phyloP scores from a whole-genome alignment of 2,329 filamentous ascomycete species.

The Paecilomyces dactylethromorphus region DNA sequence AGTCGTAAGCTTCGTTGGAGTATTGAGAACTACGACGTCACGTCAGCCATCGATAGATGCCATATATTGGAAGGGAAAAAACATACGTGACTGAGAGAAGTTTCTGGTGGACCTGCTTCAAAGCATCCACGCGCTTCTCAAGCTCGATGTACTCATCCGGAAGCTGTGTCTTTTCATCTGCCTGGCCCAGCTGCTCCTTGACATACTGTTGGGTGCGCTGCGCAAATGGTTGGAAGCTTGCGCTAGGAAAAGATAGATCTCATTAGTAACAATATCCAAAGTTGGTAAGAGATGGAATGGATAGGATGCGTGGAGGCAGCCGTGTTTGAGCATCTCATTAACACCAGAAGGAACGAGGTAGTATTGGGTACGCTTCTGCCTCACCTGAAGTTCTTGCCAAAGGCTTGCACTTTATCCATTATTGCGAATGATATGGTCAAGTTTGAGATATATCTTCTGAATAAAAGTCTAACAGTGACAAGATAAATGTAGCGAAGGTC shows the following conservation, averaged over 20 bases:
- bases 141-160: slow-evolving; percentile 97
- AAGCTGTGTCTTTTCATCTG: slow-evolving; percentile 95
- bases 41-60: not conserved
- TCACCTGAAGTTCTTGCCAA: slow-evolving; percentile 65
- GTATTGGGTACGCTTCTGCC: slow-evolving; percentile 11
- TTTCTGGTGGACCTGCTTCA: slow-evolving; percentile 96
- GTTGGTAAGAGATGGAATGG: slow-evolving; percentile 24
- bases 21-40: slow-evolving; percentile 68
- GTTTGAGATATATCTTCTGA: not conserved
- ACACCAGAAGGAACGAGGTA: not conserved
- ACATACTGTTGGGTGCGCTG: slow-evolving; percentile 94
- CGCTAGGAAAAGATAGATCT: slow-evolving; percentile 49
- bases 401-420: slow-evolving; percentile 66
- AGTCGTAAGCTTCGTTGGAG: slow-evolving; percentile 80
- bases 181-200: slow-evolving; percentile 93
- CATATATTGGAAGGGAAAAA: not conserved
- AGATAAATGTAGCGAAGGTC: not conserved
- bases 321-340: not conserved
- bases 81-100: slow-evolving; percentile 82
- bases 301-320: not conserved
- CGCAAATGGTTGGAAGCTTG: slow-evolving; percentile 84
- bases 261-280: slow-evolving; percentile 13
- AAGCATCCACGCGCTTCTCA: slow-evolving; percentile 95
- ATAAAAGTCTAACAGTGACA: not conserved
- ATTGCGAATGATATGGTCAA: not conserved